Percentiles rank a stretch among this genome's conserved stretches.
Evolutionary conservation across 2,329 filamentous ascomycete species (phyloP).

Genomic region (Colletotrichum endophyticum): DNA sequence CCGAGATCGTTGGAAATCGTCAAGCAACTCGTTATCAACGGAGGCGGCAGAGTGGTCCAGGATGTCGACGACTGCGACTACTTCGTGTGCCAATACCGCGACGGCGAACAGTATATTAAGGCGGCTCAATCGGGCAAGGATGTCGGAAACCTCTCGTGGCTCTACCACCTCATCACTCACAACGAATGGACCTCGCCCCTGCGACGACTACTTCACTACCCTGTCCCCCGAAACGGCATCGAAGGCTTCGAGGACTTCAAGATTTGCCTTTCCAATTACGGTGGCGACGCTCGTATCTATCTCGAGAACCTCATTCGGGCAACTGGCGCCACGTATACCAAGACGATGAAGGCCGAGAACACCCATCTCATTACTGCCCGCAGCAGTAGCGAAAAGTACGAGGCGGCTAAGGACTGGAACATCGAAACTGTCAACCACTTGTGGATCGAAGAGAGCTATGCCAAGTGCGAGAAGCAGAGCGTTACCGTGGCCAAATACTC

Average conservation of each 20-base stretch:
- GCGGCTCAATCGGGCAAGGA: conserved; percentile 81
- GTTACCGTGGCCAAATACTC: conserved; percentile 78
- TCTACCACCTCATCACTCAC: conserved; percentile 88
- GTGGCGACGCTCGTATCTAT: conserved; percentile 90
- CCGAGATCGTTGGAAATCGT: conserved; percentile 71
- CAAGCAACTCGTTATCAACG: conserved; percentile 70
- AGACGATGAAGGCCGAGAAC: conserved; percentile 93
- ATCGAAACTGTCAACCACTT: conserved; percentile 91
- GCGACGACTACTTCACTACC: conserved; percentile 86
- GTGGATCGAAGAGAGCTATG: conserved; percentile 97
- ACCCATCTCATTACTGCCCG: conserved; percentile 95
- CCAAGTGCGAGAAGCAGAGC: conserved; percentile 79
- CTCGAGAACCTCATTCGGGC: conserved; percentile 90
- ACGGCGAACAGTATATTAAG: conserved; percentile 76
- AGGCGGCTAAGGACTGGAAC: conserved; percentile 90
- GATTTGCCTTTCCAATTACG: conserved; percentile 96
- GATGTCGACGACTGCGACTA: conserved; percentile 76
- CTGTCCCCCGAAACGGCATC: conserved; percentile 77
- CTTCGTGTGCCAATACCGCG: conserved; percentile 86
- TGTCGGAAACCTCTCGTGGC: conserved; percentile 91
- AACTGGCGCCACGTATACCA: conserved; percentile 87
- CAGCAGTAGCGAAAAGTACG: conserved; percentile 88
- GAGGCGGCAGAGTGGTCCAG: conserved; percentile 72
- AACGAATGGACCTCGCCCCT: conserved; percentile 89
- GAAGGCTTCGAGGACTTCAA: conserved; percentile 77